Base-by-base conservation (phyloP, 768 basidiomycete species). In the Lactarius sanguifluus region DNA sequence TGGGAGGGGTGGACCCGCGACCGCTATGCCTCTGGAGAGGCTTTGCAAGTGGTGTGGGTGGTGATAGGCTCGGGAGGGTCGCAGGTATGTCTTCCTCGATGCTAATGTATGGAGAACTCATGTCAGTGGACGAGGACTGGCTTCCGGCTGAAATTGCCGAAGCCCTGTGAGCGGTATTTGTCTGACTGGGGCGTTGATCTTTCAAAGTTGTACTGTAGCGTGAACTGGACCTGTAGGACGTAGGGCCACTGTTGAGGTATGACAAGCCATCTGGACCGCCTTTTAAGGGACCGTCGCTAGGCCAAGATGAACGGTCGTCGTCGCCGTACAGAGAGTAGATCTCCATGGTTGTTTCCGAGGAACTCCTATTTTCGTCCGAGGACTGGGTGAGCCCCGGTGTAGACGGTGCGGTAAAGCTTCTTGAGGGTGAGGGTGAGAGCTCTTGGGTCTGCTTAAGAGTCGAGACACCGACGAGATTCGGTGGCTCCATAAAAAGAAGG, bases 271-370 rank as follows among this genome's bases (percentile, higher is more conserved):
- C 55, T 34, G 68, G 65, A 64, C 71, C 64, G 71, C 80, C 80
- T 79, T 79, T 54, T 77, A 72, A 40, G 71, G 76, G 72, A 60
- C 65, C 52, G 64, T 73, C 70, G 59, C 70, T 66, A 61, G 70
- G 64, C 62, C 66, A 74, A 25, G 71, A 64, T 8, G 65, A 54
- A 59, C 28, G 64, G 57, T 56, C 73, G 64, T 86, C 84, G 74
- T 88, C 87, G 61, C 85, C 85, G 75, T 94, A 94, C 91, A 92
- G 92, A 58, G 89, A 91, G 75, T 92, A 94, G 64, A 94, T 93
- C 74, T 89, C 86, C 73, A 93, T 90, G 15, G 90, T 85, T 58
- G 88, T 85, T 71, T 91, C 90, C 15, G 89, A 85, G 0, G 88
- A 87, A 64, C 79, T 79, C 65, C 86, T 83, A 23, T 78, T 78